Base-by-base conservation (phyloP, 2,329 filamentous ascomycete genomes). In the Lecanicillium sp. region DNA sequence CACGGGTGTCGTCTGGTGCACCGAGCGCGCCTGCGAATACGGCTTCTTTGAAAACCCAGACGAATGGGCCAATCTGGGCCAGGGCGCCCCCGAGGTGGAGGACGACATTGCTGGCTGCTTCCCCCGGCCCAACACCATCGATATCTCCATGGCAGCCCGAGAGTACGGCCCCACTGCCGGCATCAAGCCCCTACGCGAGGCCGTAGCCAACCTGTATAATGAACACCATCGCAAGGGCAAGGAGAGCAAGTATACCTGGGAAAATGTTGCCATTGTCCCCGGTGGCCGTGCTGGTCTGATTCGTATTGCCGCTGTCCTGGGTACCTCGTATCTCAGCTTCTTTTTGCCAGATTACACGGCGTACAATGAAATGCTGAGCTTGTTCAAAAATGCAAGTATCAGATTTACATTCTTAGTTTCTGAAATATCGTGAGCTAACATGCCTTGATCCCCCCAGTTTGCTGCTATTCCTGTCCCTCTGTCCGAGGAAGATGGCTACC, bases 261-360 rank as follows among this genome's bases (percentile, higher is more conserved):
- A 96, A 70, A 96, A 96, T 60, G 90, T 95, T 14, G 89, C 85
- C 59, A 94, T 96, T 58, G 90, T 96, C 4, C 90, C 90, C 33
- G 89, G 89, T 60, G 90, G 90, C 29, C 79, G 90, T 52, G 90
- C 90, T 25, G 90, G 90, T 35, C 68, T 96, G 63, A 95, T 95
- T 58, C 79, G 90, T 51, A 95, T 96, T 58, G 90, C 90, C 15
- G 90, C 90, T 37, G 88, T 96, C 5, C 66, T 96, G 50, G 90
- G 90, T 47, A 94, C 94, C 59, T 82, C 88, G 40, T 94, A 94
- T 56, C 71, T 95, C 46, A 86, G 83, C 30, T 95, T 95, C 73
- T 95, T 94, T 64, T 85, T 94, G 56, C 86, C 86, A 33, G 85
- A 95, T 60, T 95, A 95, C 66, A 95, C 89, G 3, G 90, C 90